Evolutionary conservation across 148 eudicot genomes (phyloP).

Genomic region (Limonium bicolor): DNA sequence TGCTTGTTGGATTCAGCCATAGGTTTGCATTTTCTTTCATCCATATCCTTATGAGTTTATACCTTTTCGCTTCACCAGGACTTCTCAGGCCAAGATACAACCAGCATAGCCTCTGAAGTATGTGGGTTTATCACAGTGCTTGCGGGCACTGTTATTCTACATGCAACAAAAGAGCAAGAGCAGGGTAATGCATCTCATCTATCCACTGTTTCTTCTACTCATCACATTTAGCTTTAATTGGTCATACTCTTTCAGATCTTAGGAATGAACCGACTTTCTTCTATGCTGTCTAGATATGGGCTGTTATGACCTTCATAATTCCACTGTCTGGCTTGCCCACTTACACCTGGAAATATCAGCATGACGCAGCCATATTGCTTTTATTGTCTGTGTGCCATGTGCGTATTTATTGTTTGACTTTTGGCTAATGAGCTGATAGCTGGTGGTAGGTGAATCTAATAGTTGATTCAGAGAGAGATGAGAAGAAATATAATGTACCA

Average conservation of each 20-base stretch:
- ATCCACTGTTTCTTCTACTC: neutral
- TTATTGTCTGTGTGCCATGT: no score
- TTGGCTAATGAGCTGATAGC: no score
- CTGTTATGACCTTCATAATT: no score
- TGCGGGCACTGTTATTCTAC: constrained; percentile 64
- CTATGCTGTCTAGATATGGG: no score
- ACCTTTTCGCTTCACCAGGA: constrained; percentile 26
- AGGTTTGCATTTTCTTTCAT: neutral
- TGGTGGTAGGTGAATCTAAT: no score
- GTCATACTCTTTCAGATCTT: neutral
- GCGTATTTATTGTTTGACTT: no score
- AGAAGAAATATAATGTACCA: no score
- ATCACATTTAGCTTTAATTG: neutral
- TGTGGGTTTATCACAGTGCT: constrained; percentile 77
- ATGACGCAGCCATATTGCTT: neutral
- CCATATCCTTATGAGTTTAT: neutral
- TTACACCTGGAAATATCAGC: neutral
- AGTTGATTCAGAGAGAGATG: no score
- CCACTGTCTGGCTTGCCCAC: no score
- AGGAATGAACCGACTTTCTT: no score
- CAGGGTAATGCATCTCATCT: constrained; percentile 37
- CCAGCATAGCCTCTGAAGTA: constrained; percentile 70
- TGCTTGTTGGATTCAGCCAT: constrained; percentile 8
- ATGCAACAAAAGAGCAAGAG: constrained; percentile 57
- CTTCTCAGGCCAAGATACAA: constrained; percentile 56